Conservation (phyloP, 495 filamentous ascomycete species). For the Parmelia sp. region DNA sequence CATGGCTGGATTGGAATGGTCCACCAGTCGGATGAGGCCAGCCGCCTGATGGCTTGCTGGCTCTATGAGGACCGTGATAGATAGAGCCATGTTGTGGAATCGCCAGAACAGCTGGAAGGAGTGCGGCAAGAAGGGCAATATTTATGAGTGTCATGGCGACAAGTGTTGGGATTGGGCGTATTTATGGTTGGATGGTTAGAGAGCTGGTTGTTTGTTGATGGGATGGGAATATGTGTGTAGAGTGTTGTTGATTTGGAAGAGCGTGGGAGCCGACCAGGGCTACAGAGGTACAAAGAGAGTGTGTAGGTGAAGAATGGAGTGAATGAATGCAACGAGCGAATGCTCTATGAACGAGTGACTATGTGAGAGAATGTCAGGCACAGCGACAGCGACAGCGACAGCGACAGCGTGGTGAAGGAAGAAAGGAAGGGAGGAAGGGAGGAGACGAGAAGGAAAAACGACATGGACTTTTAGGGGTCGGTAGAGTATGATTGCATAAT, state of each 20-base stretch:
- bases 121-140: constrained; percentile 21
- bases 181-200: background rate
- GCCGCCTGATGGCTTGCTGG: constrained; percentile 3
- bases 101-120: constrained; percentile 24
- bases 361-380: constrained; percentile 15
- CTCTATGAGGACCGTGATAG: constrained; percentile 8
- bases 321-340: constrained; percentile 29
- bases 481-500: too few species aligned
- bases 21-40: constrained; percentile 12
- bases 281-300: constrained; percentile 22
- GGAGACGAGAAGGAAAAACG: background rate
- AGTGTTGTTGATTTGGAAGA: constrained; percentile 7
- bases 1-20: constrained; percentile 5
- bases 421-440: background rate
- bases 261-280: constrained; percentile 29
- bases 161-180: constrained; percentile 5
- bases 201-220: too few species aligned
- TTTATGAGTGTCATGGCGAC: constrained; percentile 24
- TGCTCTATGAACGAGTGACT: constrained; percentile 29
- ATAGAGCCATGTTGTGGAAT: constrained; percentile 20
- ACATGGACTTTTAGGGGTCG: background rate
- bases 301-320: constrained; percentile 15
- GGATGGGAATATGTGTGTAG: too few species aligned
- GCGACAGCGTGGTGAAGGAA: constrained; percentile 11
- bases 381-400: constrained; percentile 21